Conservation (phyloP, 768 basidiomycete genomes). For the Ramaria sp. region DNA sequence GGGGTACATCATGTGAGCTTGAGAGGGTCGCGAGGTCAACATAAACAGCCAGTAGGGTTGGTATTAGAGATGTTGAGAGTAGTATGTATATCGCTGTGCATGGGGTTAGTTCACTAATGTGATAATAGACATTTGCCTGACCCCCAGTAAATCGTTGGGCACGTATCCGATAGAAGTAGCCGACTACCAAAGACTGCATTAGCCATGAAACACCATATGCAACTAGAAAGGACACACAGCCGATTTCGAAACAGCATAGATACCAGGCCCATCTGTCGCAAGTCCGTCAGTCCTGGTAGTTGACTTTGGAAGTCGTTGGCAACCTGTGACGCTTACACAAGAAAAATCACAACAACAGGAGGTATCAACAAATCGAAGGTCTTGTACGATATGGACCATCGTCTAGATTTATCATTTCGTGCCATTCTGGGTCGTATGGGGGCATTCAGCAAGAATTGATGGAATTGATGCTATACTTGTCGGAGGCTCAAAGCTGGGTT, state of each 20-base stretch:
- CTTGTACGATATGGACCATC: neutral
- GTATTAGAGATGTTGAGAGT: neutral
- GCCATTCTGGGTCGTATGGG: neutral
- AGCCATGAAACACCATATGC: neutral
- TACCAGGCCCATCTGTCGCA: neutral
- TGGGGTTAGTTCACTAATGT: neutral
- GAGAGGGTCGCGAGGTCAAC: neutral
- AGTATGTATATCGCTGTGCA: neutral
- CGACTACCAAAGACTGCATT: neutral
- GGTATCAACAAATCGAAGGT: constrained; percentile 2
- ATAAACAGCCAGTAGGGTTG: neutral
- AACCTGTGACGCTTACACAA: neutral
- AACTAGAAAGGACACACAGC: neutral
- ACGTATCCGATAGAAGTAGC: neutral
- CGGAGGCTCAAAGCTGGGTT: neutral
- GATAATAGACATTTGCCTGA: neutral
- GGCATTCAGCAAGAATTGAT: neutral
- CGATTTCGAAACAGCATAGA: constrained; percentile 4
- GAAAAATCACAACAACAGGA: neutral
- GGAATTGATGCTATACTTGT: neutral
- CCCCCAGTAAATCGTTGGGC: neutral
- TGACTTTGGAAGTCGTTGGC: neutral
- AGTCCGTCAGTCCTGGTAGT: neutral
- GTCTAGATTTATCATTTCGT: neutral
- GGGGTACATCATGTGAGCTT: neutral